Conservation (phyloP, 2,329 filamentous ascomycete genomes). For the Xenoacremonium recifei region DNA sequence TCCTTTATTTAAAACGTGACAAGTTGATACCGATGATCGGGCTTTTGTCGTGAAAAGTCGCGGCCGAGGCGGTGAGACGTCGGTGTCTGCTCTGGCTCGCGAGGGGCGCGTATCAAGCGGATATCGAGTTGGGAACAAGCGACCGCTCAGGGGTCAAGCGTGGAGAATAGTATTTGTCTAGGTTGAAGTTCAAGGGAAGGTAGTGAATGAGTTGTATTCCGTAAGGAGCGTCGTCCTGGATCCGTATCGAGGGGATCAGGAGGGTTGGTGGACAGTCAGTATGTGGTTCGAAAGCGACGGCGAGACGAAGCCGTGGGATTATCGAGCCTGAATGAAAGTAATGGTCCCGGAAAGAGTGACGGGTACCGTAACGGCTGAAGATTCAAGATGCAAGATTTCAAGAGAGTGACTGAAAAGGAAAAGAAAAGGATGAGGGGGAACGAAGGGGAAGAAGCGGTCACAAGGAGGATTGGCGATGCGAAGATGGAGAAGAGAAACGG, state of each 20-base stretch:
- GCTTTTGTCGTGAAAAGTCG: slow-evolving; percentile 5
- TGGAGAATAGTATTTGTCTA: slow-evolving; percentile 7
- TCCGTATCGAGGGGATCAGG: slow-evolving; percentile 19
- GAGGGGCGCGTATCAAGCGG: slow-evolving; percentile 7
- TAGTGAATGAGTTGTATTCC: slow-evolving; percentile 21
- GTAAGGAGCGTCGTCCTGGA: slow-evolving; percentile 32
- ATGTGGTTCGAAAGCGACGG: neutral
- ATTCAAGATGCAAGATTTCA: slow-evolving; percentile 31
- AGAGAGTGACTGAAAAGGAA: slow-evolving; percentile 54
- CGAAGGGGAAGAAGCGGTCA: slow-evolving; percentile 39
- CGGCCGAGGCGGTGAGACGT: neutral
- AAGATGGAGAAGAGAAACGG: slow-evolving; percentile 35
- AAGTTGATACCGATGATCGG: slow-evolving; percentile 13
- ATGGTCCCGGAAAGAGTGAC: slow-evolving; percentile 53
- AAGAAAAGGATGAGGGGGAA: slow-evolving; percentile 34
- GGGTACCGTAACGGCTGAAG: slow-evolving; percentile 42
- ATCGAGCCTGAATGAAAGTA: slow-evolving; percentile 37
- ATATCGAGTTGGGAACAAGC: slow-evolving; percentile 8
- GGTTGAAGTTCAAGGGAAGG: slow-evolving; percentile 16
- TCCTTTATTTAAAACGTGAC: slow-evolving; percentile 10
- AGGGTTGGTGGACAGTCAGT: neutral
- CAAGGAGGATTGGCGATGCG: slow-evolving; percentile 34
- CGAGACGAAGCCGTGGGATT: slow-evolving; percentile 7
- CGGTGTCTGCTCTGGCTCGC: slow-evolving; percentile 1
- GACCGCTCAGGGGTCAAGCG: slow-evolving; percentile 15